Base-by-base conservation (phyloP, 371 early-diverging fungal genomes). In the Rhizopus delemar region DNA sequence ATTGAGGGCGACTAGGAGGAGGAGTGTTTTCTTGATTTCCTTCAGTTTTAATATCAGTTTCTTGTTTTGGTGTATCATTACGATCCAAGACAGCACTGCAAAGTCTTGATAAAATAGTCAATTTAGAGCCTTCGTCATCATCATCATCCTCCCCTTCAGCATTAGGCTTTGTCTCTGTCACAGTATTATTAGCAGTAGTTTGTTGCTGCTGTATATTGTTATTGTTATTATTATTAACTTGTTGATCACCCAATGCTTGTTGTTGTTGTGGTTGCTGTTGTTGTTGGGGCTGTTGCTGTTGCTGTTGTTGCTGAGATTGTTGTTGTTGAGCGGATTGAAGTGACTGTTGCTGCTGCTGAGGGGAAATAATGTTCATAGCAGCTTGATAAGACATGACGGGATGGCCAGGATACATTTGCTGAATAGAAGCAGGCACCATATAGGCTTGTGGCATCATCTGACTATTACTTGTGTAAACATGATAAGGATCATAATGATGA, bases 41-140 rank as follows among this genome's bases (percentile, higher is more conserved):
- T 28, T 66, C 62, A 5, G 35, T 4, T 45, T 66, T 66, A 5
- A 56, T 39, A 3, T 45, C 58, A 2, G 3, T 51, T 39, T 63
- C 54, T 46, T 58, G 65, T 39, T 70, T 73, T 15, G 66, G 63
- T 3, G 61, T 46, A 53, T 77, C 74, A 46, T 65, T 68, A 45
- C 65, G 58, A 57, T 74, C 74, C 39, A 79, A 56, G 7, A 76
- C 80, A 38, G 66, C 77, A 45, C 75, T 80, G 49, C 80, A 80
- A 11, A 80, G 73, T 54, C 73, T 73, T 32, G 77, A 76, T 28
- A 80, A 56, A 41, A 80, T 73, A 16, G 60, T 74, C 41, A 80
- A 57, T 53, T 80, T 80, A 48, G 71, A 71, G 15, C 77, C 77
- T 57, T 80, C 77, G 35, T 77, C 77, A 35, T 80, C 79, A 29